phyloP scores from a whole-genome alignment of 2,329 filamentous ascomycete species.

The Colletotrichum tanaceti region DNA sequence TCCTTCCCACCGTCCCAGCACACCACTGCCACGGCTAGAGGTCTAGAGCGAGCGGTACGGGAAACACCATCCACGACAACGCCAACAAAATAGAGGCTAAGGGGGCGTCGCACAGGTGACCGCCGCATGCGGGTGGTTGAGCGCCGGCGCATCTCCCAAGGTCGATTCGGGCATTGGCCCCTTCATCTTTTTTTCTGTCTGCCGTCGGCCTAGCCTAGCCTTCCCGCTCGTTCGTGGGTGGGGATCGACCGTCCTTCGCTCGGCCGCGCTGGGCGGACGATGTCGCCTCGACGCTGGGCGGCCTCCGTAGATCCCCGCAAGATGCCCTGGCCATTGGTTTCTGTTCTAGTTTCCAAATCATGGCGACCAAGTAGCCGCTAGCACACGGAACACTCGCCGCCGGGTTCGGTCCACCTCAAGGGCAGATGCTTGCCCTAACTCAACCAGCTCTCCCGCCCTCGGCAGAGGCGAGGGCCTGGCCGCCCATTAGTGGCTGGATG shows the following conservation, averaged over 20 bases:
- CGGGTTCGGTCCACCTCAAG: conserved; percentile 6
- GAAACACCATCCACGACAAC: conserved; percentile 14
- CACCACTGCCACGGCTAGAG: conserved; percentile 12
- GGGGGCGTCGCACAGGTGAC: conserved; percentile 1
- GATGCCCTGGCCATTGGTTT: conserved; percentile 10
- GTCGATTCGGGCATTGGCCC: neutral
- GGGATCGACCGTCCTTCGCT: conserved; percentile 3
- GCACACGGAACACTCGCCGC: conserved; percentile 11
- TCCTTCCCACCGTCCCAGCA: neutral
- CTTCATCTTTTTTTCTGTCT: neutral
- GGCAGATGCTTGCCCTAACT: no score
- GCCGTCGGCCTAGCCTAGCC: conserved; percentile 1
- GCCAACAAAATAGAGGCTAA: conserved; percentile 6
- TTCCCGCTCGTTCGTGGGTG: conserved; percentile 16
- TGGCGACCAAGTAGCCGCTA: conserved; percentile 26
- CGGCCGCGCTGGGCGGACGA: neutral
- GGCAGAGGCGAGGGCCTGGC: conserved; percentile 27
- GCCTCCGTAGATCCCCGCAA: conserved; percentile 5
- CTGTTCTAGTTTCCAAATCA: conserved; percentile 30
- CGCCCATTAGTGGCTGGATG: conserved; percentile 16
- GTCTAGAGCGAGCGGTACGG: conserved; percentile 22
- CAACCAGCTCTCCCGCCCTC: neutral
- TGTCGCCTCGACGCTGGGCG: neutral
- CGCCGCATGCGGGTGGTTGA: conserved; percentile 23
- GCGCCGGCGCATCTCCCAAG: conserved; percentile 5